Evolutionary conservation across 2,329 filamentous ascomycete genomes (phyloP).

Genomic region (Pestalotiopsis sp.): DNA sequence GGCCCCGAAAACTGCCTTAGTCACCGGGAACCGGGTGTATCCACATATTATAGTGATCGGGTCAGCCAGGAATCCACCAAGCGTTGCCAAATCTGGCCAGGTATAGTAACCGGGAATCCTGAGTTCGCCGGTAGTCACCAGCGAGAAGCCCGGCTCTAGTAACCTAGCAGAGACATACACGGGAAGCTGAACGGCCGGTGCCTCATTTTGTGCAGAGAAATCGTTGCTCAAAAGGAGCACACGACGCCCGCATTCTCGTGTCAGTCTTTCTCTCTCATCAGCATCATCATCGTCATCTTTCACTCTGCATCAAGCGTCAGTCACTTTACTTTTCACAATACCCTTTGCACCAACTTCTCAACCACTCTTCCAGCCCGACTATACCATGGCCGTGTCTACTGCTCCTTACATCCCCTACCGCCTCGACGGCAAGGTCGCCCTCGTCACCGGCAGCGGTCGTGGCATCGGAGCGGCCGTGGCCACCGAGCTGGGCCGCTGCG

Average conservation of each 20-base stretch:
- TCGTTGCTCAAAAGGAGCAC: background rate
- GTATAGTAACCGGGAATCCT: background rate
- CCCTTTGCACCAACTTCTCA: background rate
- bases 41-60: background rate
- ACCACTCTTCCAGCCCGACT: background rate
- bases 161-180: background rate
- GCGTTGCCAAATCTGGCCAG: background rate
- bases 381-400: background rate
- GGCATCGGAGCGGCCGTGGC: slow-evolving; percentile 65
- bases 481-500: slow-evolving; percentile 39
- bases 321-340: background rate
- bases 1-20: background rate
- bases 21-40: background rate
- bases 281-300: background rate
- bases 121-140: background rate
- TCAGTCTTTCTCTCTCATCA: background rate
- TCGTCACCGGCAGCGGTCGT: slow-evolving; percentile 42
- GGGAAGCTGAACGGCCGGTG: background rate
- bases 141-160: background rate
- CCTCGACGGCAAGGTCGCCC: slow-evolving; percentile 23
- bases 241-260: background rate
- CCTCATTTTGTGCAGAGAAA: background rate
- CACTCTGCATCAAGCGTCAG: background rate
- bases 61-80: background rate
- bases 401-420: slow-evolving; percentile 16